A percentile compares a stretch with the other conserved stretches of the same genome.
Evolutionary conservation across 2,329 filamentous ascomycete species (phyloP).

Genomic region (Ustilaginoidea virens): DNA sequence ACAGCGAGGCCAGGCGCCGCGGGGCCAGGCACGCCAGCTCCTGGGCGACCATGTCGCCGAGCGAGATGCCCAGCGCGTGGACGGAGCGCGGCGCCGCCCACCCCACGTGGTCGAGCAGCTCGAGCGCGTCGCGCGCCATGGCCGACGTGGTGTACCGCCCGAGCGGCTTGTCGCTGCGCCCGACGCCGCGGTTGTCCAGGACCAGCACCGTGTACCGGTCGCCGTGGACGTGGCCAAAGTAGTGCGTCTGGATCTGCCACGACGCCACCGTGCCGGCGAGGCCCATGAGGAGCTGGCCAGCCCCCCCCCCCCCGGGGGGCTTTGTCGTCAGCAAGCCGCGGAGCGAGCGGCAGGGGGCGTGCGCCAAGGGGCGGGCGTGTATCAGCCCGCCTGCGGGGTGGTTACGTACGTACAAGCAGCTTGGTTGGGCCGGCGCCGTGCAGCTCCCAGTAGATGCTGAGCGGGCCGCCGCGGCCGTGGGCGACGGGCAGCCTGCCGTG

Average conservation of each 20-base stretch:
- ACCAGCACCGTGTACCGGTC: conserved; percentile 58
- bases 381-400: conserved; percentile 36
- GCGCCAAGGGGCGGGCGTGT: conserved; percentile 32
- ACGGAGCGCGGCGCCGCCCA: conserved; percentile 41
- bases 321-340: no score
- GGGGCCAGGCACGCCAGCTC: conserved; percentile 50
- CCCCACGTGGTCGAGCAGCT: conserved; percentile 52
- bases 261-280: conserved; percentile 51
- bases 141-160: conserved; percentile 66
- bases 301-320: no score
- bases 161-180: conserved; percentile 61
- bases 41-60: conserved; percentile 88
- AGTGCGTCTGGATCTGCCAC: conserved; percentile 72
- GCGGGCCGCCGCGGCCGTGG: conserved; percentile 54
- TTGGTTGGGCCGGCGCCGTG: conserved; percentile 61
- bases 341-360: conserved; percentile 25
- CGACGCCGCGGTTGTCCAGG: conserved; percentile 76
- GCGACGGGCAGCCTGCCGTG: conserved; percentile 49
- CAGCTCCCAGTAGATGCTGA: conserved; percentile 65
- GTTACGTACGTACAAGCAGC: conserved; percentile 57
- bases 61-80: conserved; percentile 64
- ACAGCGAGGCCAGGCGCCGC: conserved; percentile 36
- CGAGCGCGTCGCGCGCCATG: conserved; percentile 67
- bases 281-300: conserved; percentile 71
- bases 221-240: conserved; percentile 60